Conservation (phyloP, 257 asterid species). For the Solanum tarapatanum region DNA sequence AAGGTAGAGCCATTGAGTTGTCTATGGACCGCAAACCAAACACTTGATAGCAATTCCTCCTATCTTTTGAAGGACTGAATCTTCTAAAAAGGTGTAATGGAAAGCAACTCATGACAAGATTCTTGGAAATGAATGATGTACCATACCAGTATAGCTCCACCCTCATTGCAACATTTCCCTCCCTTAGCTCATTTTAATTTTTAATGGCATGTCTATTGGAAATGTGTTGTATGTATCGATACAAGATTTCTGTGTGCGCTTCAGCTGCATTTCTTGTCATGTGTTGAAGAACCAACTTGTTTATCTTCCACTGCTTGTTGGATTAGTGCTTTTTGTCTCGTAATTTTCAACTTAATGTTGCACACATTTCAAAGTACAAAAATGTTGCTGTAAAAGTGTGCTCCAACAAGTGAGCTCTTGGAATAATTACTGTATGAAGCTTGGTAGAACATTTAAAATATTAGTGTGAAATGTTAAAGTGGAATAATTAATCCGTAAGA, state of each 20-base stretch:
- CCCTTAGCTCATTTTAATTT: neutral
- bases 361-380: neutral
- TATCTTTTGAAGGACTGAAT: neutral
- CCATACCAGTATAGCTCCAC: neutral
- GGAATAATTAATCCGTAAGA: neutral
- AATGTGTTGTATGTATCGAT: neutral
- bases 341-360: neutral
- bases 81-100: neutral
- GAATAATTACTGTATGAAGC: too few species aligned
- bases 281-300: too few species aligned
- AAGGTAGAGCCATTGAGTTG: constrained; percentile 74
- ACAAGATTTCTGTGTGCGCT: too few species aligned
- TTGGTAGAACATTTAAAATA: neutral
- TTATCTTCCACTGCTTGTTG: neutral
- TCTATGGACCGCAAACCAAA: constrained; percentile 84
- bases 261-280: too few species aligned
- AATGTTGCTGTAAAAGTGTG: too few species aligned
- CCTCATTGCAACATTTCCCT: neutral
- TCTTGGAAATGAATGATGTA: neutral
- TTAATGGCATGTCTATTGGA: neutral
- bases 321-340: neutral
- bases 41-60: constrained; percentile 18
- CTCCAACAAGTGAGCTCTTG: neutral
- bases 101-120: neutral
- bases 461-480: neutral